phyloP scores from a whole-genome alignment of 2,329 filamentous ascomycete species.

The Microsporum canis region DNA sequence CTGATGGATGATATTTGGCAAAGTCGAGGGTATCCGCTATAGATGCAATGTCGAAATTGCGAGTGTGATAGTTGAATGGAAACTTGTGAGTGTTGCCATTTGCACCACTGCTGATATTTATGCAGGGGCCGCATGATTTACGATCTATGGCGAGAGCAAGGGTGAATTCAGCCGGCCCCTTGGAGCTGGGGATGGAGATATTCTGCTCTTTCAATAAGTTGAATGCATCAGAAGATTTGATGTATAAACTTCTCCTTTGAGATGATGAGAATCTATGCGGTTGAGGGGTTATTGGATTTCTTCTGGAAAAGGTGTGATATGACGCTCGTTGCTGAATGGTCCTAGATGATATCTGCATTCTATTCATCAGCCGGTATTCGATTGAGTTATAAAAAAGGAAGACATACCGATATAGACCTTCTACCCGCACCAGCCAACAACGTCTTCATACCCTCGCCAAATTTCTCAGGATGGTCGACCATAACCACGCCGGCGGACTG shows the following conservation, averaged over 20 bases:
- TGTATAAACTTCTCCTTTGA: conserved; percentile 44
- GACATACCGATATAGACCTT: conserved; percentile 10
- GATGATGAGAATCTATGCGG: conserved; percentile 2
- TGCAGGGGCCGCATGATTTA: conserved; percentile 49
- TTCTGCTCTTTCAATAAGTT: conserved; percentile 45
- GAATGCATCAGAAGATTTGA: conserved; percentile 44
- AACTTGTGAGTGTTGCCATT: conserved; percentile 41
- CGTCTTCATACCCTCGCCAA: conserved; percentile 56
- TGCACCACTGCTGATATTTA: conserved; percentile 45
- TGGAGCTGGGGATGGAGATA: conserved; percentile 34
- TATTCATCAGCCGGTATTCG: conserved; percentile 4
- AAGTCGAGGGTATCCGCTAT: conserved; percentile 44
- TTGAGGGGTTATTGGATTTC: conserved; percentile 1
- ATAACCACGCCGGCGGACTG: conserved; percentile 55
- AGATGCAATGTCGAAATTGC: conserved; percentile 22
- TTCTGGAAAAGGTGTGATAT: conserved; percentile 38
- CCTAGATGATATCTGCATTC: conserved; percentile 14
- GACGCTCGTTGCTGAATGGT: conserved; percentile 40
- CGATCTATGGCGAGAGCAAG: conserved; percentile 57
- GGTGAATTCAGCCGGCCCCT: conserved; percentile 36
- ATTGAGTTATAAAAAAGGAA: not conserved
- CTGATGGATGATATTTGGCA: conserved; percentile 25
- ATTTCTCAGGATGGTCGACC: conserved; percentile 64
- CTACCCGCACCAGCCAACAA: conserved; percentile 40
- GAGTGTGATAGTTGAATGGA: conserved; percentile 49